Evolutionary conservation across 441 rosid genomes (phyloP).

Genomic region (Lepidium campestre): DNA sequence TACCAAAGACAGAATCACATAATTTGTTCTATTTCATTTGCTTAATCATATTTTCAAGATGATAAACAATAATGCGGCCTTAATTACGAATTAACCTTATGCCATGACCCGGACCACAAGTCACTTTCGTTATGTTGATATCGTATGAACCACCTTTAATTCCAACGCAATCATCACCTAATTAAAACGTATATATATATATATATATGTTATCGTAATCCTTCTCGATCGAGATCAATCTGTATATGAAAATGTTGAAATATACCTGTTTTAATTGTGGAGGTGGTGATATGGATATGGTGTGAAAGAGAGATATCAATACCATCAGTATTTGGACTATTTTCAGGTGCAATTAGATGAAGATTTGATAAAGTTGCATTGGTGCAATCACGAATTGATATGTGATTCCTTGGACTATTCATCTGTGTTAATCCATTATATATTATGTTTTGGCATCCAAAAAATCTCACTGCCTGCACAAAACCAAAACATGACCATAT

Average conservation of each 20-base stretch:
- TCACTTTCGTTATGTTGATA: conserved; percentile 17
- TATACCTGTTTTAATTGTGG: conserved; percentile 23
- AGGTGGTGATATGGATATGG: neutral
- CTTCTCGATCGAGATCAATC: neutral
- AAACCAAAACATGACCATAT: too few species aligned
- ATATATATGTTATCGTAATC: too few species aligned
- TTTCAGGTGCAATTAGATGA: conserved; percentile 14
- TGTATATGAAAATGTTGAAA: neutral
- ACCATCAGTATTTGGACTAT: conserved; percentile 33
- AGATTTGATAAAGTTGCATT: conserved; percentile 18
- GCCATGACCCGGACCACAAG: conserved; percentile 36
- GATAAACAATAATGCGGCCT: too few species aligned
- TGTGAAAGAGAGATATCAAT: conserved; percentile 11
- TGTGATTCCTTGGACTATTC: conserved; percentile 23
- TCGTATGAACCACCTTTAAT: neutral
- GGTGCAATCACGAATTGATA: neutral
- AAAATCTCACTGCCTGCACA: conserved; percentile 15
- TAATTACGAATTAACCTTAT: too few species aligned
- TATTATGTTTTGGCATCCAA: neutral
- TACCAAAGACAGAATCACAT: neutral
- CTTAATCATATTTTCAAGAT: neutral
- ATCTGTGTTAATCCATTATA: conserved; percentile 22
- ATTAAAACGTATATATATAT: neutral
- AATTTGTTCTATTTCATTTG: too few species aligned
- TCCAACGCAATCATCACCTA: conserved; percentile 33